Evolutionary conservation across 257 asterid genomes (phyloP).

Genomic region (Salvia hispanica): DNA sequence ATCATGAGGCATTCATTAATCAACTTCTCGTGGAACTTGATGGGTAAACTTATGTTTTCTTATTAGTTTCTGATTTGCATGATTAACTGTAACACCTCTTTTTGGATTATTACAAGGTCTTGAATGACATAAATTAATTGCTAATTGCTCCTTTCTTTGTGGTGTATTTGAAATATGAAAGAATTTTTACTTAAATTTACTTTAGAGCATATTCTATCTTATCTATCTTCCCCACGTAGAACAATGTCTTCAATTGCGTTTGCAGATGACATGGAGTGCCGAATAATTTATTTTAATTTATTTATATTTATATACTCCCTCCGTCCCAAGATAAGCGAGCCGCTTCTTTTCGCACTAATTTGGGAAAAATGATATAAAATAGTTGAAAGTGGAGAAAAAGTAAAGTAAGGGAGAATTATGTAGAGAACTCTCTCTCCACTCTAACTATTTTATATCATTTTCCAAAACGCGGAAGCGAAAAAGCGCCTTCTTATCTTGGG

Average conservation of each 20-base stretch:
- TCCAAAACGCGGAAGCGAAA: too few relatives aligned
- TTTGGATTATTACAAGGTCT: conserved; percentile 11
- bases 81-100: neutral
- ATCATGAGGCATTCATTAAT: conserved; percentile 97
- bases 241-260: conserved; percentile 11
- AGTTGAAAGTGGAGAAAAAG: too few relatives aligned
- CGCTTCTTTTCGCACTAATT: too few relatives aligned
- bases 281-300: neutral
- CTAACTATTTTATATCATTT: too few relatives aligned
- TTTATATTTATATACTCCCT: neutral
- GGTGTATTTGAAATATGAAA: neutral
- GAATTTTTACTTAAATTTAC: conserved; percentile 1
- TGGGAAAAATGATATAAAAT: too few relatives aligned
- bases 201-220: conserved; percentile 1
- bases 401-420: too few relatives aligned
- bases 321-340: too few relatives aligned
- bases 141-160: conserved; percentile 21
- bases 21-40: conserved; percentile 98
- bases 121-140: neutral
- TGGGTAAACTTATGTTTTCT: conserved; percentile 55
- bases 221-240: conserved; percentile 4
- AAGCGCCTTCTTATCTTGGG: too few relatives aligned
- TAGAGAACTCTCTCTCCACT: too few relatives aligned
- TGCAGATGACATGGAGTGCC: conserved; percentile 11
- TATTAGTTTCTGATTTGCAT: conserved; percentile 22